Conservation (phyloP, 768 basidiomycete species). For the Pilatotrama ljubarskyi region DNA sequence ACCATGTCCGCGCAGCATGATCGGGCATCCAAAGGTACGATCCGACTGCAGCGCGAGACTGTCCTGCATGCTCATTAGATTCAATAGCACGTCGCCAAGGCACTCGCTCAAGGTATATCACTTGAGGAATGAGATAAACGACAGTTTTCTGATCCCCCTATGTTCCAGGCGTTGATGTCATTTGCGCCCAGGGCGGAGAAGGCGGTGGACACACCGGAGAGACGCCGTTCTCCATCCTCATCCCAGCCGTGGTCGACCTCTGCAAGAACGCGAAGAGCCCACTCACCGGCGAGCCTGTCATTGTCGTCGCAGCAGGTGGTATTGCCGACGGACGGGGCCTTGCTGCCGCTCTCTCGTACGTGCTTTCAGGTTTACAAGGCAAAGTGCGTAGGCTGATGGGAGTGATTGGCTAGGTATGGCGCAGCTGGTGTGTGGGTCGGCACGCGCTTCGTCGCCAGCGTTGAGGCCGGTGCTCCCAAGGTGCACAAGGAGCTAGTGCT, state of each 20-base stretch:
- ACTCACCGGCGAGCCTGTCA: conserved; percentile 71
- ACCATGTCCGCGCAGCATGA: conserved; percentile 51
- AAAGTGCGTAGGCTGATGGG: neutral
- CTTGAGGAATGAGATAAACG: neutral
- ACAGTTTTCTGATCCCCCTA: neutral
- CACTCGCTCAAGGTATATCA: conserved; percentile 62
- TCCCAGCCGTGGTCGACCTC: conserved; percentile 81
- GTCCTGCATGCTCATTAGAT: conserved; percentile 1
- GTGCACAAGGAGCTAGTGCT: conserved; percentile 69
- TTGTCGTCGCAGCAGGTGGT: conserved; percentile 84
- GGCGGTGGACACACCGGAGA: conserved; percentile 90
- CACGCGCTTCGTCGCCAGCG: conserved; percentile 82
- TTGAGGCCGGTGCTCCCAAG: conserved; percentile 76
- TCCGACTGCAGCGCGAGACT: neutral
- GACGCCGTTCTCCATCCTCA: conserved; percentile 76
- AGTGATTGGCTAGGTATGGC: conserved; percentile 55
- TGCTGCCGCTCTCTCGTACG: conserved; percentile 69
- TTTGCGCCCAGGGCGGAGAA: conserved; percentile 86
- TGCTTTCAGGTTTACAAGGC: neutral
- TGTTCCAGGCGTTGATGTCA: conserved; percentile 75
- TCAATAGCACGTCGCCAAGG: conserved; percentile 67
- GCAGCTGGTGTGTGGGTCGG: conserved; percentile 88
- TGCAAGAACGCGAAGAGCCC: conserved; percentile 69
- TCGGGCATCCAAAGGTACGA: conserved; percentile 80
- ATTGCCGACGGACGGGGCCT: conserved; percentile 82